Percentiles rank a stretch among this genome's conserved stretches.
Evolutionary conservation across 2,329 filamentous ascomycete genomes (phyloP).

Genomic region (Pseudocercospora vitis): DNA sequence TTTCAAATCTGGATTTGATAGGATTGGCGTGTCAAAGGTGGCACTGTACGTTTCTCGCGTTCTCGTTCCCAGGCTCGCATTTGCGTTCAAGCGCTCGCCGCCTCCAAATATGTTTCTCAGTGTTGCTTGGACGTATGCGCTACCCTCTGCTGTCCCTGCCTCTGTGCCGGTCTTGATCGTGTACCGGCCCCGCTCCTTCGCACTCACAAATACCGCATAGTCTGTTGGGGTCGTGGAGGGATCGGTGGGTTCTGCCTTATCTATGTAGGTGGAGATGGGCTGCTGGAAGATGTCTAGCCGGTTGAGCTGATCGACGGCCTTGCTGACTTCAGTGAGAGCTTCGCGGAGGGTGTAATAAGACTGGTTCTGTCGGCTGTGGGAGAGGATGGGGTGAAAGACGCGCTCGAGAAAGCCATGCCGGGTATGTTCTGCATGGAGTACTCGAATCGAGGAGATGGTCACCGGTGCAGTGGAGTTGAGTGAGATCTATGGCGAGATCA

Average conservation of each 20-base stretch:
- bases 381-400: constrained; percentile 75
- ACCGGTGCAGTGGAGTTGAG: constrained; percentile 85
- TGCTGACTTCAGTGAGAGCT: constrained; percentile 70
- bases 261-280: constrained; percentile 77
- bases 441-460: constrained; percentile 78
- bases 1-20: constrained; percentile 78
- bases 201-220: constrained; percentile 75
- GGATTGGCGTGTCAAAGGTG: constrained; percentile 76
- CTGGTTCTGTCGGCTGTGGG: constrained; percentile 51
- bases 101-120: constrained; percentile 93
- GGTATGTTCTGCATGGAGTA: constrained; percentile 83
- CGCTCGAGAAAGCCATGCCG: constrained; percentile 78
- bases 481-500: constrained; percentile 57
- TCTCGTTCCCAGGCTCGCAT: constrained; percentile 83
- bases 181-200: constrained; percentile 76
- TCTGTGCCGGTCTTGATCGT: constrained; percentile 93
- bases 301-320: constrained; percentile 70
- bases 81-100: constrained; percentile 82
- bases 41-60: constrained; percentile 91
- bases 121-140: constrained; percentile 82
- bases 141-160: constrained; percentile 88
- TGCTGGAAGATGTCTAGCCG: constrained; percentile 86
- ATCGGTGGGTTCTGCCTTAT: constrained; percentile 68
- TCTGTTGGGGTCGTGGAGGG: constrained; percentile 72
- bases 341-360: constrained; percentile 73